Evolutionary conservation across 352 stramenopile species (phyloP).

Genomic region (Phytophthora sojae): DNA sequence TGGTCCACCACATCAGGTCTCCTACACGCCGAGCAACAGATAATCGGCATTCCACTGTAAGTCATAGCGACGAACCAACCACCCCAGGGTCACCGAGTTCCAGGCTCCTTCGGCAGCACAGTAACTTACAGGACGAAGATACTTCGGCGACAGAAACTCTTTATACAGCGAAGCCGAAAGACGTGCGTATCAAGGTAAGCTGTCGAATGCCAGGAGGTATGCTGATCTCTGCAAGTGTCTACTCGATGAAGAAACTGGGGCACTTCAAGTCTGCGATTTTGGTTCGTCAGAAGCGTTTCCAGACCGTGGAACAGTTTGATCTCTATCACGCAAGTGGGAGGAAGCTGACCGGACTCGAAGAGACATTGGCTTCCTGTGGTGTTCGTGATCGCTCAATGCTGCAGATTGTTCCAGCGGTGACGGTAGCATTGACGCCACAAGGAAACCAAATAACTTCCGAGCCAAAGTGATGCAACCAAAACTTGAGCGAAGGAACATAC

Average conservation of each 20-base stretch:
- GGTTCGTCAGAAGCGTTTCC: slow-evolving; percentile 51
- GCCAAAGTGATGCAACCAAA: background rate
- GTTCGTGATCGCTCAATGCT: slow-evolving; percentile 53
- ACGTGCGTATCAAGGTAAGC: slow-evolving; percentile 50
- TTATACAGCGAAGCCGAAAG: slow-evolving; percentile 23
- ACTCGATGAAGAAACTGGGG: slow-evolving; percentile 52
- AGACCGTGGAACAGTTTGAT: slow-evolving; percentile 60
- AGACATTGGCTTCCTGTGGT: slow-evolving; percentile 42
- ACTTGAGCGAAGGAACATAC: background rate
- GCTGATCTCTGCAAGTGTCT: slow-evolving; percentile 50
- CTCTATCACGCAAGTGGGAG: slow-evolving; percentile 52
- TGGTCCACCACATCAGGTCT: slow-evolving; percentile 46
- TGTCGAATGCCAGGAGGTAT: slow-evolving; percentile 65
- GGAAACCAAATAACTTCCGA: slow-evolving; percentile 3
- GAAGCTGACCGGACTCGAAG: slow-evolving; percentile 45
- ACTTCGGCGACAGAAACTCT: background rate
- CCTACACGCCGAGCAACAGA: slow-evolving; percentile 19
- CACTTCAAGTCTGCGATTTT: slow-evolving; percentile 62
- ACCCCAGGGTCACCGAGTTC: slow-evolving; percentile 10
- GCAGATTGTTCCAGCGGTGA: slow-evolving; percentile 44
- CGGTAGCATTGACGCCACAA: slow-evolving; percentile 8
- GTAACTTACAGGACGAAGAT: slow-evolving; percentile 24
- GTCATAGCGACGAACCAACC: slow-evolving; percentile 6
- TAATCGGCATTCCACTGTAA: slow-evolving; percentile 1
- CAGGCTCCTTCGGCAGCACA: slow-evolving; percentile 16